phyloP scores from a whole-genome alignment of 228 moss, liverwort and hornwort species.

The Sphagnum magellanicum region DNA sequence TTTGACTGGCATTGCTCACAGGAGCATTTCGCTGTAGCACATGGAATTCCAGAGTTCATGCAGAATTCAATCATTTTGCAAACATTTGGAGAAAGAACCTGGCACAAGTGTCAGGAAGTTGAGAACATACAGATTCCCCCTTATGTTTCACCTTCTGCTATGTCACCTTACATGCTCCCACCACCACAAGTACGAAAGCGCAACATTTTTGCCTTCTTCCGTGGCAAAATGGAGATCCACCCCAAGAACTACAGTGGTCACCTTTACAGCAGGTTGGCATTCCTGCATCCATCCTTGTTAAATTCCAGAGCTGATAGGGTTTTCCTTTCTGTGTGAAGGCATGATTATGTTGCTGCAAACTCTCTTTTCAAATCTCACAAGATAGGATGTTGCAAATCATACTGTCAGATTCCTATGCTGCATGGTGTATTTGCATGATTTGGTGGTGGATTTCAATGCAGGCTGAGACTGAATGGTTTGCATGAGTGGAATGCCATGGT shows the following conservation, averaged over 20 bases:
- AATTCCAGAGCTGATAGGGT: too few species aligned
- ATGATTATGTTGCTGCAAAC: too few species aligned
- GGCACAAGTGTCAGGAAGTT: constrained; percentile 70
- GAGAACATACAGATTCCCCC: constrained; percentile 87
- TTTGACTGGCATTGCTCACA: constrained; percentile 5
- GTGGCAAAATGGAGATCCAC: constrained; percentile 95
- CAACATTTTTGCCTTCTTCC: constrained; percentile 74
- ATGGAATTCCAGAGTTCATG: constrained; percentile 67
- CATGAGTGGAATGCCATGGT: too few species aligned
- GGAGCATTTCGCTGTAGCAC: constrained; percentile 49
- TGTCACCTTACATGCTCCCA: constrained; percentile 24
- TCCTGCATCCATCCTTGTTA: too few species aligned
- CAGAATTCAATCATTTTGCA: constrained; percentile 75
- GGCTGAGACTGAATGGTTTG: too few species aligned
- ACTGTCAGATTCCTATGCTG: too few species aligned
- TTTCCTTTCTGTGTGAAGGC: too few species aligned
- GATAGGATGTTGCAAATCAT: too few species aligned
- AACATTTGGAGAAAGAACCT: constrained; percentile 67
- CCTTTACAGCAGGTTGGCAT: constrained; percentile 69
- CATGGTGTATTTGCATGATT: too few species aligned
- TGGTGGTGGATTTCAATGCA: too few species aligned
- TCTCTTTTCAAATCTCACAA: too few species aligned
- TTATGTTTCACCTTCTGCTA: constrained; percentile 44
- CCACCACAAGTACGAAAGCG: constrained; percentile 40
- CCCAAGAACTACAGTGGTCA: constrained; percentile 79